These are phyloP conservation scores for Sclerotiophoma versabilis DNA, from an alignment of 2,329 filamentous ascomycete species.

Conservation along the genomic window DNA sequence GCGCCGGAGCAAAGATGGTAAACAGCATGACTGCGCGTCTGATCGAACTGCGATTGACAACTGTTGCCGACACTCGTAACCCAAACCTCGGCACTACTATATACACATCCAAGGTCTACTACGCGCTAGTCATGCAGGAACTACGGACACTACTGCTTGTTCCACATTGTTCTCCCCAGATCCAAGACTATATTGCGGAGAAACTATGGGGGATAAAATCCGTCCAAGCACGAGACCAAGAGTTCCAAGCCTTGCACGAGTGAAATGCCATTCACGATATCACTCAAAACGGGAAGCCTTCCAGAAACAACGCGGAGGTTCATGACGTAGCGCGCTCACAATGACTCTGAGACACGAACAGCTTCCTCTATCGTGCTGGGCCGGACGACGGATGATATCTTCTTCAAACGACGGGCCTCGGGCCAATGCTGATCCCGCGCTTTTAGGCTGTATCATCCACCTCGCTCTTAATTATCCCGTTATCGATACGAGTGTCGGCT, in stretches of 20 bases:
- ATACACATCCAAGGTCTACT: background rate
- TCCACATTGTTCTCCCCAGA: background rate
- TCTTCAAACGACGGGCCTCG: constrained; percentile 30
- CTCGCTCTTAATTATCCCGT: constrained; percentile 32
- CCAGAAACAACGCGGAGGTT: background rate
- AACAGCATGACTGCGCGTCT: constrained; percentile 25
- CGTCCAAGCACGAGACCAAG: background rate
- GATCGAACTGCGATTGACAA: background rate
- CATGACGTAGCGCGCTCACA: background rate
- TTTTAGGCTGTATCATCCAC: constrained; percentile 15
- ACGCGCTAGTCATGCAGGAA: background rate
- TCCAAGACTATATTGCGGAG: background rate
- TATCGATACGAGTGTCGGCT: constrained; percentile 23
- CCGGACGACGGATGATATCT: constrained; percentile 16
- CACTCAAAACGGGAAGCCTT: constrained; percentile 2
- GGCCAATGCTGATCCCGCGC: constrained; percentile 35
- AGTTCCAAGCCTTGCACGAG: background rate
- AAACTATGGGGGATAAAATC: background rate
- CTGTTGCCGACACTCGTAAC: no score
- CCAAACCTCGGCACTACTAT: background rate
- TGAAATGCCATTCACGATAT: background rate
- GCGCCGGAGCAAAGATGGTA: constrained; percentile 1
- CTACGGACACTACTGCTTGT: background rate
- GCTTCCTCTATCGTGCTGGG: background rate
- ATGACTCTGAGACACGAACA: background rate